phyloP scores from a whole-genome alignment of 345 rosid genomes.

The Tarenaya hassleriana region DNA sequence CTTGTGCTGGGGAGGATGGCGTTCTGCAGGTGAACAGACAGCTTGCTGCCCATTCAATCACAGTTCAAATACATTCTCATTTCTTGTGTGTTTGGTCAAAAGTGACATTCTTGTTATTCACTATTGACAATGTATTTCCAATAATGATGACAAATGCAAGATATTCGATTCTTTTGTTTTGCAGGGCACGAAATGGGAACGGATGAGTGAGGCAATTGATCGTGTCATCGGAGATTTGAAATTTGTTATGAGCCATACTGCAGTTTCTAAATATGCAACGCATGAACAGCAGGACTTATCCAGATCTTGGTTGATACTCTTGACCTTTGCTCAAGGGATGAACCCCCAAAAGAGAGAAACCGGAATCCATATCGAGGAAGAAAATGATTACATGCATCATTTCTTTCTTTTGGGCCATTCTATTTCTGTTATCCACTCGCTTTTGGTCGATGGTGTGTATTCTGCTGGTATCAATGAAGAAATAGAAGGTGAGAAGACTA shows the following conservation, averaged over 20 bases:
- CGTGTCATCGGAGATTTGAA: constrained; percentile 80
- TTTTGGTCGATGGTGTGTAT: constrained; percentile 74
- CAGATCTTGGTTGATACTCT: constrained; percentile 72
- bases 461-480: constrained; percentile 42
- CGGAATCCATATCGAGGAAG: constrained; percentile 66
- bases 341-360: constrained; percentile 81
- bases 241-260: constrained; percentile 74
- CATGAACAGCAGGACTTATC: constrained; percentile 51
- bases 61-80: not conserved
- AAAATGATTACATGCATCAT: constrained; percentile 46
- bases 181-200: constrained; percentile 66
- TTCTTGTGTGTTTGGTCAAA: constrained; percentile 13
- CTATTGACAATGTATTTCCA: constrained; percentile 6
- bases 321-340: constrained; percentile 82
- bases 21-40: constrained; percentile 50
- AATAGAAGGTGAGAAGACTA: constrained; percentile 28
- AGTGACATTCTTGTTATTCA: constrained; percentile 7
- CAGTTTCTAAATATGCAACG: constrained; percentile 57
- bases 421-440: constrained; percentile 58
- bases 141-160: constrained; percentile 12
- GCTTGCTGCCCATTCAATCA: not conserved
- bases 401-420: constrained; percentile 60
- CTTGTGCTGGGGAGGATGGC: constrained; percentile 73
- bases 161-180: constrained; percentile 24
- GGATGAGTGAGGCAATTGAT: constrained; percentile 45